Evolutionary conservation across 1,139 yeast species (phyloP).

Genomic region (Pneumocystis jirovecii): DNA sequence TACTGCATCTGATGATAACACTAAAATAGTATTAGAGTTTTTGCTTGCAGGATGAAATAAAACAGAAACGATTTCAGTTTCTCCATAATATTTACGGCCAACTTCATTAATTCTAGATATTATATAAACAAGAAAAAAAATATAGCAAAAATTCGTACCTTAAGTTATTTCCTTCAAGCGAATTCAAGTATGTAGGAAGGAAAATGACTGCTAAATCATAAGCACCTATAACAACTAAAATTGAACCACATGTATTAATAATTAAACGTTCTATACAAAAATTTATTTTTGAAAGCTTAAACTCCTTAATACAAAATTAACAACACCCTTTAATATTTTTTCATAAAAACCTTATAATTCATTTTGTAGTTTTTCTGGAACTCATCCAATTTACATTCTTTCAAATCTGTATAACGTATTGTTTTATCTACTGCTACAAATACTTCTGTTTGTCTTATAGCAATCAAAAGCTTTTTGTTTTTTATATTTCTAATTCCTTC

Average conservation of each 20-base stretch:
- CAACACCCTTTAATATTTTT: background rate
- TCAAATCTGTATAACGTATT: slow-evolving; percentile 9
- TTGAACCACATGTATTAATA: background rate
- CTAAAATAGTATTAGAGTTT: slow-evolving; percentile 5
- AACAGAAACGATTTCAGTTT: slow-evolving; percentile 1
- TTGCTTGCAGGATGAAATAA: slow-evolving; percentile 7
- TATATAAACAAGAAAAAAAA: background rate
- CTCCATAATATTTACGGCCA: background rate
- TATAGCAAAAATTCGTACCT: background rate
- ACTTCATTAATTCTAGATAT: slow-evolving; percentile 1
- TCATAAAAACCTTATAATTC: background rate
- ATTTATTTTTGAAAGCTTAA: background rate
- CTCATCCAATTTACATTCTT: background rate
- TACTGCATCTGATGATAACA: slow-evolving; percentile 4
- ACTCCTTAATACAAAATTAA: background rate
- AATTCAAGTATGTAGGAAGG: slow-evolving; percentile 2
- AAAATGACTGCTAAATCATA: background rate
- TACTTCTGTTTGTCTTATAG: slow-evolving; percentile 6
- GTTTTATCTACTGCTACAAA: slow-evolving; percentile 9
- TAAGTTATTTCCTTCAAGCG: background rate
- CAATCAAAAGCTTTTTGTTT: background rate
- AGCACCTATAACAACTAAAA: background rate
- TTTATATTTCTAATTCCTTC: background rate
- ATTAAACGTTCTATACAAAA: background rate
- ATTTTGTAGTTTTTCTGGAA: background rate